Evolutionary conservation across 345 rosid species (phyloP).

Genomic region (Physaria fendleri): DNA sequence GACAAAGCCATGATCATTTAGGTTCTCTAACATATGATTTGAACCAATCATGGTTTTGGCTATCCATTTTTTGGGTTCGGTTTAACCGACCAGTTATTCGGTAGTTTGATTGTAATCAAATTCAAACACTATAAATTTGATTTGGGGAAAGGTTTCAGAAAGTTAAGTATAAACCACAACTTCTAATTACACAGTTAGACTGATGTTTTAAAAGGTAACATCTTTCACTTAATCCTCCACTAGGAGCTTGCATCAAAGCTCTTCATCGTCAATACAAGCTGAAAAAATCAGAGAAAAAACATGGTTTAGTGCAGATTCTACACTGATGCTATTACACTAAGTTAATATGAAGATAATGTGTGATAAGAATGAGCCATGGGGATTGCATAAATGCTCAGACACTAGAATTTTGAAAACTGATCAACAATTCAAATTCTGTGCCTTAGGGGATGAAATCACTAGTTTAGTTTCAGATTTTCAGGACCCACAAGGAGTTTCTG

Average conservation of each 20-base stretch:
- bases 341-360: not conserved
- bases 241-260: slow-evolving; percentile 1
- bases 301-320: not conserved
- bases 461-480: not conserved
- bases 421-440: not conserved
- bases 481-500: slow-evolving; percentile 11
- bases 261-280: slow-evolving; percentile 25
- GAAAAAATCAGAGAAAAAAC: not conserved
- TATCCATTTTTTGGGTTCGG: no score
- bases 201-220: not conserved
- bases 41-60: no score
- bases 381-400: not conserved
- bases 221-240: not conserved
- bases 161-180: not conserved
- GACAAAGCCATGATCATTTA: no score
- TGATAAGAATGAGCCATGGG: not conserved
- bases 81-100: no score
- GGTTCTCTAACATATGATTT: no score
- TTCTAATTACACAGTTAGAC: not conserved
- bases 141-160: not conserved
- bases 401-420: not conserved
- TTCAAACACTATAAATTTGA: not conserved
- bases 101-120: no score
- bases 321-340: not conserved
- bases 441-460: not conserved